Conservation (phyloP, 305 asterid genomes). For the Salvia sclarea region DNA sequence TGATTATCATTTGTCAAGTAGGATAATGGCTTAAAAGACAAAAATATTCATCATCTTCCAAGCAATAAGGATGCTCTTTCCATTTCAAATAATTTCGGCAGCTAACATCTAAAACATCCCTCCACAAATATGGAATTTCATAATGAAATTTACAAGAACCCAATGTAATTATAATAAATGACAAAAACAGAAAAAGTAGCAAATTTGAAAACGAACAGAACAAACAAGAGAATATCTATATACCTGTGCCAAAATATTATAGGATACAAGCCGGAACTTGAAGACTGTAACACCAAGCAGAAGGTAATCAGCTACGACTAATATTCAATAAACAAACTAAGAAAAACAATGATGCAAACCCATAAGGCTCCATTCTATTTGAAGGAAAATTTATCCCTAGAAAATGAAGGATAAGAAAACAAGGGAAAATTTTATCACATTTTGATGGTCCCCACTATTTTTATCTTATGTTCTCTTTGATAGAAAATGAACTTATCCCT, state of each 20-base stretch:
- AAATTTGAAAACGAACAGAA: too few relatives aligned
- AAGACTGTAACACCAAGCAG: slow-evolving; percentile 49
- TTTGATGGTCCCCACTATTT: too few relatives aligned
- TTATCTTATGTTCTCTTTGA: too few relatives aligned
- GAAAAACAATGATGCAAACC: too few relatives aligned
- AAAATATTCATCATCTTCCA: neutral
- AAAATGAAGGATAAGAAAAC: too few relatives aligned
- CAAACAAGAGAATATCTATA: neutral
- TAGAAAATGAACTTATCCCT: too few relatives aligned
- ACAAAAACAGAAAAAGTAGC: neutral
- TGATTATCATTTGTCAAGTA: neutral
- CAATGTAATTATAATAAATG: neutral
- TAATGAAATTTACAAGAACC: neutral
- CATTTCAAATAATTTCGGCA: neutral
- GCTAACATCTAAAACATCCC: neutral
- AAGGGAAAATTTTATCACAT: too few relatives aligned
- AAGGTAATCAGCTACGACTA: slow-evolving; percentile 21
- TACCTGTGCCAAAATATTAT: slow-evolving; percentile 94
- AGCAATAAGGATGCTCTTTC: neutral
- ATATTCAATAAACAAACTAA: neutral
- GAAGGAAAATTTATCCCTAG: too few relatives aligned
- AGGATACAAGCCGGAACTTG: slow-evolving; percentile 77
- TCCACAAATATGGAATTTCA: neutral
- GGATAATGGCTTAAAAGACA: neutral
- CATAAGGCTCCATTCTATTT: too few relatives aligned